Base-by-base conservation (phyloP, 371 early-diverging fungal genomes). In the Mortierella sp. region DNA sequence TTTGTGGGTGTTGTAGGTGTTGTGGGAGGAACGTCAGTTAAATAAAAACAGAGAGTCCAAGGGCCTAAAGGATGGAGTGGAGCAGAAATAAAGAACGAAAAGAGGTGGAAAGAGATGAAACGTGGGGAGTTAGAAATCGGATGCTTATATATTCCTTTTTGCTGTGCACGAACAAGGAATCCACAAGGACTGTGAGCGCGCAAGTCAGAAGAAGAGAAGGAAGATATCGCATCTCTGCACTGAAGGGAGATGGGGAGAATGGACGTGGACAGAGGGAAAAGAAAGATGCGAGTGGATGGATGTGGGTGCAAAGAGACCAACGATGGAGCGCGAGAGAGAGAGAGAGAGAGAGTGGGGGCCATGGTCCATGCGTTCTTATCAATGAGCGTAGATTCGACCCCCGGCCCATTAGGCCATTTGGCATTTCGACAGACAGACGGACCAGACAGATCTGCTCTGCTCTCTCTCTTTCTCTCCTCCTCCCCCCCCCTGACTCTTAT, bases 281-380 rank as follows among this genome's bases (percentile, higher is more conserved):
- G 27, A 73, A 27, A 18, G 38, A 4, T 54, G n/a, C 11, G n/a
- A 54, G 38, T 54, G 73, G 27, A 27, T 24, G 14, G n/a, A 18
- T 54, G n/a, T 18, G 24, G 21, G 38, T 18, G n/a, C 54, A 24
- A 68, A 68, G 43, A 16, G 2, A 41, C 16, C 12, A 27, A 32
- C 5, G 18, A 35, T 29, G 6, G 68, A 68, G 68, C 11, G 27
- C 2, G 46, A 71, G 71, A n/a, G 18, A 41, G 7, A 7, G 35
- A 35, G 35, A 35, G 35, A 44, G 44, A 29, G n/a, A 29, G 71
- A 71, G 71, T 27, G 49, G 48, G 71, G 71, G 49, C 71, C 71
- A 48, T 71, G 71, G 46, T 16, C 46, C 44, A 71, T 44, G 71
- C 46, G 71, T 29, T 38, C 14, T 48, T 27, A 48, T 29, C 46